Evolutionary conservation across 495 filamentous ascomycete genomes (phyloP).

Genomic region (Pseudoneurospora amorphoporcata): DNA sequence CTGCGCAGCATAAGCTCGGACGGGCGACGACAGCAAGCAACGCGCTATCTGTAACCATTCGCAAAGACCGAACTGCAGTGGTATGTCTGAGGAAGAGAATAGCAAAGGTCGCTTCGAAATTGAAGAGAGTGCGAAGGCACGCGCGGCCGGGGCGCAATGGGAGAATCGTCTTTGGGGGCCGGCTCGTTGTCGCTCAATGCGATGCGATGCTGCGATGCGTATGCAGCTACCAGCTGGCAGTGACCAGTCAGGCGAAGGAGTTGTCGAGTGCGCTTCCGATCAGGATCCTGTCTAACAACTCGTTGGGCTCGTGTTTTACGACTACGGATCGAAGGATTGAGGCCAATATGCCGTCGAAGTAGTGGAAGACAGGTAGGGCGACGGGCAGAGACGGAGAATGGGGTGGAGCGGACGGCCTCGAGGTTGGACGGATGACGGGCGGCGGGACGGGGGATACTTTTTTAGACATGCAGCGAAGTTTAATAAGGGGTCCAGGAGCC

Average conservation of each 20-base stretch:
- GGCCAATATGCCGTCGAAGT: neutral
- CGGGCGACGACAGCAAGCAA: neutral
- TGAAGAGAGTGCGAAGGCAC: neutral
- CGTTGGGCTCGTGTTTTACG: neutral
- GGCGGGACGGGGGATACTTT: neutral
- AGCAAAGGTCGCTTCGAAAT: neutral
- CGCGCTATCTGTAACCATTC: constrained; percentile 4
- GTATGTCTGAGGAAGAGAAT: neutral
- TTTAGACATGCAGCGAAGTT: neutral
- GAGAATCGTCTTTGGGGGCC: neutral
- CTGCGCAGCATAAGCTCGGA: constrained; percentile 7
- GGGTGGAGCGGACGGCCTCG: neutral
- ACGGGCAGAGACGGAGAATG: neutral
- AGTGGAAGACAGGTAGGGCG: neutral
- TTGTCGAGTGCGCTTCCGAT: neutral
- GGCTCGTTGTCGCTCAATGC: neutral
- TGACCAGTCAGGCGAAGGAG: neutral
- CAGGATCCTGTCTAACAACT: neutral
- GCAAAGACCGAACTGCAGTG: neutral
- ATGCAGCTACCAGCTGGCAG: neutral
- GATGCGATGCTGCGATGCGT: neutral
- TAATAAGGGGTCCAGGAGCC: neutral
- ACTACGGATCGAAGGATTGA: neutral
- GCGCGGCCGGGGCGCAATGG: neutral
- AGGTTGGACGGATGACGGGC: neutral